Conservation (phyloP, 257 asterid species). For the Knoxia roxburghii region DNA sequence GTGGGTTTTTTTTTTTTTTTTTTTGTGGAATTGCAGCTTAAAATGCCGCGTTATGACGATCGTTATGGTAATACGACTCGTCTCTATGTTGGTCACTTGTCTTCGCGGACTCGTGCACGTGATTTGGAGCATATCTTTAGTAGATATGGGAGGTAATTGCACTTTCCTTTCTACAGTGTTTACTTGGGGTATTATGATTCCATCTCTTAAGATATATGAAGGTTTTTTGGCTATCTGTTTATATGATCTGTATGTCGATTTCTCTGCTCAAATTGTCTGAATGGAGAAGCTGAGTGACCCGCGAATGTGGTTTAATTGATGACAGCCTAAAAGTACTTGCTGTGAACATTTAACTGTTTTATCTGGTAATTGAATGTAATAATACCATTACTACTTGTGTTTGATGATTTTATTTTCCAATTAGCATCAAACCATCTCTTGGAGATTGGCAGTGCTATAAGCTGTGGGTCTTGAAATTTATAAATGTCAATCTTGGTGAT, state of each 20-base stretch:
- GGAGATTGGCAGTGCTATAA: not conserved
- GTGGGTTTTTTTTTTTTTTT: too few species aligned
- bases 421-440: not conserved
- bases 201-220: too few species aligned
- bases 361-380: not conserved
- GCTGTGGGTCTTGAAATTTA: not conserved
- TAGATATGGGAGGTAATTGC: constrained; percentile 84
- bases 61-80: constrained; percentile 69
- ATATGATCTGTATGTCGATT: too few species aligned
- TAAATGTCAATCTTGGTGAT: not conserved
- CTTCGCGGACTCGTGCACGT: constrained; percentile 88
- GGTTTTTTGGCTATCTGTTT: too few species aligned
- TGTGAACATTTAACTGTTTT: not conserved
- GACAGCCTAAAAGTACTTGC: not conserved
- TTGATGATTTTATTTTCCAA: not conserved
- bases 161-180: not conserved
- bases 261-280: not conserved
- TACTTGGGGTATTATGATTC: not conserved
- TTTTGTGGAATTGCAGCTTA: constrained; percentile 21
- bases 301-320: too few species aligned
- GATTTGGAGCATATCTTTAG: constrained; percentile 85
- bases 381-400: not conserved
- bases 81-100: constrained; percentile 94
- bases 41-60: constrained; percentile 91
- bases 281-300: too few species aligned